phyloP scores from a whole-genome alignment of 495 filamentous ascomycete genomes.

The Penicillium samsonianum region DNA sequence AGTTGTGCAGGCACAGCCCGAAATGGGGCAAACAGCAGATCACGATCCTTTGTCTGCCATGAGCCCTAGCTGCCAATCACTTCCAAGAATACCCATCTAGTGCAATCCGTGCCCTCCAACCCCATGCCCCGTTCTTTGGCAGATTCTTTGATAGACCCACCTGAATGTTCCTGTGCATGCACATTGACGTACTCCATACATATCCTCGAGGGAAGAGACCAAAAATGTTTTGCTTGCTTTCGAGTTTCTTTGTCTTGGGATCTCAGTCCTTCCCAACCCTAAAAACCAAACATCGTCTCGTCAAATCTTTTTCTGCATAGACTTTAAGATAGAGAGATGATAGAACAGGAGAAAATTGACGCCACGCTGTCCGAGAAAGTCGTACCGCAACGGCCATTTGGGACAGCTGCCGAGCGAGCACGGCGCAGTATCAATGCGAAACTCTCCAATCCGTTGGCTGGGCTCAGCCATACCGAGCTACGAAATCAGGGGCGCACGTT shows the following conservation, averaged over 20 bases:
- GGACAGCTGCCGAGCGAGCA: conserved; percentile 50
- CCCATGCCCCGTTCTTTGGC: neutral
- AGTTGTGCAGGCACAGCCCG: neutral
- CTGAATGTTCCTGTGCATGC: neutral
- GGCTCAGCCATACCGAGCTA: conserved; percentile 60
- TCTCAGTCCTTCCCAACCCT: neutral
- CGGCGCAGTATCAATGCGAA: conserved; percentile 58
- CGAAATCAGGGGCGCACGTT: conserved; percentile 65
- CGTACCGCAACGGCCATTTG: conserved; percentile 29
- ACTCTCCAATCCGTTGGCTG: conserved; percentile 71
- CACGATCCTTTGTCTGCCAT: conserved; percentile 1
- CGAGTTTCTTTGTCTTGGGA: conserved; percentile 9
- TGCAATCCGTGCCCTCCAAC: neutral
- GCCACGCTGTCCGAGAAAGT: conserved; percentile 20
- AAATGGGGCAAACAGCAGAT: neutral
- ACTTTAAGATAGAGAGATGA: conserved; percentile 7
- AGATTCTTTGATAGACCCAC: neutral
- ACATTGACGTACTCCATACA: neutral
- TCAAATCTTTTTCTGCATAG: neutral
- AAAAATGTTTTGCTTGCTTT: neutral
- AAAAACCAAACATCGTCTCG: neutral
- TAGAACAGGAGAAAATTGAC: conserved; percentile 20
- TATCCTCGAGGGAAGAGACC: neutral
- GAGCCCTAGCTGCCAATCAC: conserved; percentile 4
- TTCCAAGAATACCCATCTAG: neutral